These are phyloP conservation scores for Suhomyces xylopsoci DNA, from an alignment of 805 yeast genomes.

Conservation along the genomic window DNA sequence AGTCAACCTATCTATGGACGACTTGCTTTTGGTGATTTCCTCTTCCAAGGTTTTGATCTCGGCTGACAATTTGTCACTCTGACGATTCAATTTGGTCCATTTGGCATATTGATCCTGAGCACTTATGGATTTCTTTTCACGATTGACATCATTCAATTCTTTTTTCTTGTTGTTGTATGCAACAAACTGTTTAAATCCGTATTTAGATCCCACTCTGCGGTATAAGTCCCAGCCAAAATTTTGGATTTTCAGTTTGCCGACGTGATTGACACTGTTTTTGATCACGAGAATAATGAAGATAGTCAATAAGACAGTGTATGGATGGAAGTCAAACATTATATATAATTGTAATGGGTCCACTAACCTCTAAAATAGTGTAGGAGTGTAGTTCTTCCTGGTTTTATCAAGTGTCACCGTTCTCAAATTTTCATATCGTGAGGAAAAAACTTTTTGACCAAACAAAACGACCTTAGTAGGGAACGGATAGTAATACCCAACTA, in stretches of 20 bases:
- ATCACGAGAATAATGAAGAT: conserved; percentile 35
- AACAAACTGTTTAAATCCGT: conserved; percentile 28
- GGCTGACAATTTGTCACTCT: conserved; percentile 52
- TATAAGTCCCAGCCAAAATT: conserved; percentile 39
- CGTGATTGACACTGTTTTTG: conserved; percentile 30
- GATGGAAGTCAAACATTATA: conserved; percentile 27
- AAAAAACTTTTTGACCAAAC: conserved; percentile 1
- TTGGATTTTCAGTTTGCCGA: conserved; percentile 35
- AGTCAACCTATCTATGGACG: conserved; percentile 30
- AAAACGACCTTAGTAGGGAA: neutral
- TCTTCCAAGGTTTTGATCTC: conserved; percentile 47
- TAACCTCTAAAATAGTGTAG: neutral
- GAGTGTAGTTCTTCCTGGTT: neutral
- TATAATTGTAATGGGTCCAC: neutral
- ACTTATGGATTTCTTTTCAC: conserved; percentile 57
- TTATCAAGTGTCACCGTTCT: neutral
- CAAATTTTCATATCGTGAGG: conserved; percentile 1
- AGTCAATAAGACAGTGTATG: conserved; percentile 30
- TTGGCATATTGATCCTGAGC: conserved; percentile 94
- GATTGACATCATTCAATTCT: conserved; percentile 47
- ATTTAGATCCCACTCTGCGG: conserved; percentile 27
- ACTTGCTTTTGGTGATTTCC: conserved; percentile 34
- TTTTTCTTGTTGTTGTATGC: conserved; percentile 26
- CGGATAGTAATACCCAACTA: neutral
- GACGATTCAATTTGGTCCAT: conserved; percentile 90